Conservation (phyloP, 2,329 filamentous ascomycete species). For the Ceratocystis variospora region DNA sequence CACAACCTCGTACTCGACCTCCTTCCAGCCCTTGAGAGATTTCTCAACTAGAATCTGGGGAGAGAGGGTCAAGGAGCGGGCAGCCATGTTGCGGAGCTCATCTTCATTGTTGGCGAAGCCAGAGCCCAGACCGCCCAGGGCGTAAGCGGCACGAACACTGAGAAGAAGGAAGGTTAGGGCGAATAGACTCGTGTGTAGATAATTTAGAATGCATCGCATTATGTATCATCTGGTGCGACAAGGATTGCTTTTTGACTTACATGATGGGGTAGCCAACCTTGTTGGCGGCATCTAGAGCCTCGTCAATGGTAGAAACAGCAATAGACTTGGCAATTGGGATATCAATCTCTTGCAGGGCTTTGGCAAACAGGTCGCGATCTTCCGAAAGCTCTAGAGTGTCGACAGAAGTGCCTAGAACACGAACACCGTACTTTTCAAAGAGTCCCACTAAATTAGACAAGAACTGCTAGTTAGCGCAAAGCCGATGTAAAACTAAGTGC, state of each 20-base stretch:
- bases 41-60: conserved; percentile 98
- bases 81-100: conserved; percentile 85
- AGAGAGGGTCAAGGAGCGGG: conserved; percentile 79
- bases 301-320: conserved; percentile 79
- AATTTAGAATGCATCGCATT: not conserved
- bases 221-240: not conserved
- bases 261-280: conserved; percentile 94
- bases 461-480: conserved; percentile 5
- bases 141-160: conserved; percentile 79
- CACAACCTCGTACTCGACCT: conserved; percentile 96
- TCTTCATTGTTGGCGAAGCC: conserved; percentile 91
- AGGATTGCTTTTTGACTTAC: conserved; percentile 14
- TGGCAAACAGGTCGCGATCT: conserved; percentile 90
- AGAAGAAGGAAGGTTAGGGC: not conserved
- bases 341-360: conserved; percentile 90
- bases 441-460: conserved; percentile 46
- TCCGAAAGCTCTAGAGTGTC: conserved; percentile 76
- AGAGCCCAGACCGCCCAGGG: conserved; percentile 86
- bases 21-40: conserved; percentile 98
- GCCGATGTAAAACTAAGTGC: not conserved
- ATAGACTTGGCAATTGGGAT: conserved; percentile 96
- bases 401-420: conserved; percentile 88
- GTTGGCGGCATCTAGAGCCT: conserved; percentile 76
- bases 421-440: conserved; percentile 89
- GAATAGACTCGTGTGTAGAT: too few relatives aligned